Percentiles rank a stretch among this genome's conserved stretches.
Conservation (phyloP, 495 filamentous ascomycete species). For the Beverwykella pulmonaria region DNA sequence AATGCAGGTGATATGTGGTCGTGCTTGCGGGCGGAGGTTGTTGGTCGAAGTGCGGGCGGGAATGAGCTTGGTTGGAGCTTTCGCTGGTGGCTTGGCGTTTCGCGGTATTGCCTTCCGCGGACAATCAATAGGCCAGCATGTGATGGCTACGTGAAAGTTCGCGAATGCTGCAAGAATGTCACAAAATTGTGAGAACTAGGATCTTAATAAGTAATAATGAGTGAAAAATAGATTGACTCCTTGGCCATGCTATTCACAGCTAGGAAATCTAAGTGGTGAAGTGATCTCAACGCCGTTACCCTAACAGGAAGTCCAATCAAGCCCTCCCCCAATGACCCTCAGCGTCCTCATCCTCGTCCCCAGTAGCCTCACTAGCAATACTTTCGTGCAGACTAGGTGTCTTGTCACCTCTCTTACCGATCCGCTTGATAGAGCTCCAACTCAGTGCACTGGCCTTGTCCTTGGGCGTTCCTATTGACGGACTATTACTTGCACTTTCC, state of each 20-base stretch:
- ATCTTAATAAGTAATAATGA: no score
- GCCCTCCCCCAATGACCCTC: background rate
- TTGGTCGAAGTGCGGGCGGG: background rate
- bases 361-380: slow-evolving; percentile 38
- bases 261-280: no score
- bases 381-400: slow-evolving; percentile 40
- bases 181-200: no score
- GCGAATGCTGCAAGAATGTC: background rate
- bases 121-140: background rate
- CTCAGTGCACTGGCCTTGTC: slow-evolving; percentile 36
- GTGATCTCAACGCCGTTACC: no score
- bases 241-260: slow-evolving; percentile 2
- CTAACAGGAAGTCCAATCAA: background rate
- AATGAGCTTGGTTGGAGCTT: background rate
- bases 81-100: background rate
- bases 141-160: background rate
- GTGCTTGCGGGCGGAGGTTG: background rate
- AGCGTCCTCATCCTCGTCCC: slow-evolving; percentile 28
- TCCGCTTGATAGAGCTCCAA: slow-evolving; percentile 38
- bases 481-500: slow-evolving; percentile 25
- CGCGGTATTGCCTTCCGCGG: background rate
- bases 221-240: no score
- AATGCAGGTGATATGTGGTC: background rate
- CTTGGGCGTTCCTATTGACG: slow-evolving; percentile 33
- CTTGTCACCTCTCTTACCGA: slow-evolving; percentile 39